phyloP scores from a whole-genome alignment of 805 yeast species.

The Sugiyamaella smithiae region DNA sequence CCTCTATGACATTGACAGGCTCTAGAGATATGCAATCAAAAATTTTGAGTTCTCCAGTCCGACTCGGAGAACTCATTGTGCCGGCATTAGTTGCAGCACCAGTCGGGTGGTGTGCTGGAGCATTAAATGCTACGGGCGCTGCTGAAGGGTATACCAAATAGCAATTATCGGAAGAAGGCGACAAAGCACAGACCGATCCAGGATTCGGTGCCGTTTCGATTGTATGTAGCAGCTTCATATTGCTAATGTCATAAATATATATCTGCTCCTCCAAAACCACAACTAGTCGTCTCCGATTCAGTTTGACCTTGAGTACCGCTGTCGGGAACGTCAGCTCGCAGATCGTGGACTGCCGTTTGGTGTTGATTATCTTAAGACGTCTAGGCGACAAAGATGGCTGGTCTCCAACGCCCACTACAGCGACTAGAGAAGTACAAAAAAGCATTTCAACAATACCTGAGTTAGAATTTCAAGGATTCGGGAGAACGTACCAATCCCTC shows the following conservation, averaged over 20 bases:
- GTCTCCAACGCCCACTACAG: slow-evolving; percentile 76
- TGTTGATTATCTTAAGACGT: slow-evolving; percentile 75
- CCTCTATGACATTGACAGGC: slow-evolving; percentile 78
- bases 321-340: slow-evolving; percentile 90
- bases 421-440: slow-evolving; percentile 81
- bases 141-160: slow-evolving; percentile 57
- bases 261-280: slow-evolving; percentile 79
- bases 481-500: slow-evolving; percentile 32
- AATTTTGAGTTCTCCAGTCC: slow-evolving; percentile 66
- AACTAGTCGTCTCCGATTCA: slow-evolving; percentile 78
- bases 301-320: slow-evolving; percentile 62
- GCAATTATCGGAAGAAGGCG: slow-evolving; percentile 45
- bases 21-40: slow-evolving; percentile 72
- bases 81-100: slow-evolving; percentile 12
- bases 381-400: slow-evolving; percentile 66
- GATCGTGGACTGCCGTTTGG: slow-evolving; percentile 68
- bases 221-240: slow-evolving; percentile 77
- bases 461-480: not conserved
- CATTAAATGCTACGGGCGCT: slow-evolving; percentile 29
- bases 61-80: slow-evolving; percentile 24
- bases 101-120: slow-evolving; percentile 16
- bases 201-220: slow-evolving; percentile 56
- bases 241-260: slow-evolving; percentile 83
- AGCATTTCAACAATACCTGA: slow-evolving; percentile 74
- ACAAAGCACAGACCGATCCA: slow-evolving; percentile 37